These are phyloP conservation scores for Pelagophyceae sp. DNA, from an alignment of 352 stramenopile genomes.

Conservation along the genomic window DNA sequence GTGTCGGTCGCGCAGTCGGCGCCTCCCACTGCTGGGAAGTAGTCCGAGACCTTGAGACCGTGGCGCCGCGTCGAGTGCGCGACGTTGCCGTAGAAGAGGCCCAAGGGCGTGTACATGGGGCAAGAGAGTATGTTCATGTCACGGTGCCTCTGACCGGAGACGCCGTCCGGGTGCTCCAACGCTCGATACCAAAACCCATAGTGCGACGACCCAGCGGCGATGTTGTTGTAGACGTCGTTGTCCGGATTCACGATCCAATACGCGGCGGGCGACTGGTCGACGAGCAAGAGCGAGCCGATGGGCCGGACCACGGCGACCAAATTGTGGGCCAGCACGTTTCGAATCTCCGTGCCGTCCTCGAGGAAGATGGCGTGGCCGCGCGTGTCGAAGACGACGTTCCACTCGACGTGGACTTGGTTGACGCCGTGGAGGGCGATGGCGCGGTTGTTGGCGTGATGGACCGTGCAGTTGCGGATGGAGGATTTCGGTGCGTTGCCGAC, in stretches of 20 bases:
- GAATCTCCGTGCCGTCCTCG: slow-evolving; percentile 44
- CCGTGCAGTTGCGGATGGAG: slow-evolving; percentile 32
- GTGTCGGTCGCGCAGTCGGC: not conserved
- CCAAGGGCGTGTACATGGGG: slow-evolving; percentile 22
- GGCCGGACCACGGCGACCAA: slow-evolving; percentile 32
- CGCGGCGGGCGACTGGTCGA: slow-evolving; percentile 24
- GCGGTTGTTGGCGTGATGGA: slow-evolving; percentile 46
- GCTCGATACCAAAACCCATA: slow-evolving; percentile 42
- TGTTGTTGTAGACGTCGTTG: slow-evolving; percentile 48
- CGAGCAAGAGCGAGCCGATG: slow-evolving; percentile 25
- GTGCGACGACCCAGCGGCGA: slow-evolving; percentile 42
- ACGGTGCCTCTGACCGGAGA: slow-evolving; percentile 17
- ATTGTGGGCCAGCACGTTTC: slow-evolving; percentile 44
- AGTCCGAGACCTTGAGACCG: slow-evolving; percentile 27
- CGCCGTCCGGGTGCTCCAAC: slow-evolving; percentile 23
- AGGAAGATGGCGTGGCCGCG: slow-evolving; percentile 47
- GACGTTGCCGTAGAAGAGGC: slow-evolving; percentile 23
- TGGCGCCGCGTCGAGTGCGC: slow-evolving; percentile 24
- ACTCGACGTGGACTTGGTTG: slow-evolving; percentile 40
- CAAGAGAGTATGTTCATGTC: slow-evolving; percentile 19
- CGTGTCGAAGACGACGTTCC: slow-evolving; percentile 50
- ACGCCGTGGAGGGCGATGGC: slow-evolving; percentile 47
- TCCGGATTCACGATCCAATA: slow-evolving; percentile 48
- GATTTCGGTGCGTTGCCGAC: slow-evolving; percentile 30
- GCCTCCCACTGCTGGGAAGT: slow-evolving; percentile 23